Evolutionary conservation across 2,329 filamentous ascomycete genomes (phyloP), one percentile per base, ranked within the genome.

Genomic region (Diaporthe caulivora): DNA sequence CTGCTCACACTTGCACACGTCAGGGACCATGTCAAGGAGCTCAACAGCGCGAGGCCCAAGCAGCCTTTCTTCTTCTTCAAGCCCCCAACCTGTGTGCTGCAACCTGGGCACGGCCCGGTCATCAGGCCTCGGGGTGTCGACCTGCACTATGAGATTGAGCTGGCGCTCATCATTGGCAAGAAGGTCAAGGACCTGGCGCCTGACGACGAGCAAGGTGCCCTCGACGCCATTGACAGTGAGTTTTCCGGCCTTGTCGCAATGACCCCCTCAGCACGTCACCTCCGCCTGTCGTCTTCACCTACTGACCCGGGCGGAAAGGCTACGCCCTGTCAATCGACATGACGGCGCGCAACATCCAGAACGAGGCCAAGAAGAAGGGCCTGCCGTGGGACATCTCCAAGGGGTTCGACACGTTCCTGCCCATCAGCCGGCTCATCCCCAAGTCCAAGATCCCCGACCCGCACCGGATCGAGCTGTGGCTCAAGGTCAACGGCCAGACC

Each of bases 61-160:
- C 95, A 98, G 84, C 97, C 97, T 34, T 98, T 99, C 86, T 99
- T 98, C 92, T 99, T 99, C 89, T 90, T 98, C 78, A 99, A 99
- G 88, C 97, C 97, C 1, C 86, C 95, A 0, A 94, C 93, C 53
- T 94, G 95, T 4, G 94, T 99, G 78, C 89, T 98, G 5, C 88
- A 93, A 29, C 95, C 95, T 0, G 90, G 91, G 37, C 89, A 91
- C 72, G 95, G 95, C 0, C 92, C 95, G 3, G 91, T 98, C 62
- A 88, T 98, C 78, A 91, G 93, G 57, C 97, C 97, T 55, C 90
- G 88, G 79, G 96, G 96, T 76, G 92, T 97, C 53, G 93, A 92
- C 78, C 87, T 98, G 80, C 96, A 98, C 86, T 98, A 95, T 85
- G 97, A 99, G 86, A 93, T 99, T 74, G 97, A 99, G 86, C 89